Evolutionary conservation across 345 rosid species (phyloP), one percentile per base, ranked within the genome.

Genomic region (Clausena lansium): DNA sequence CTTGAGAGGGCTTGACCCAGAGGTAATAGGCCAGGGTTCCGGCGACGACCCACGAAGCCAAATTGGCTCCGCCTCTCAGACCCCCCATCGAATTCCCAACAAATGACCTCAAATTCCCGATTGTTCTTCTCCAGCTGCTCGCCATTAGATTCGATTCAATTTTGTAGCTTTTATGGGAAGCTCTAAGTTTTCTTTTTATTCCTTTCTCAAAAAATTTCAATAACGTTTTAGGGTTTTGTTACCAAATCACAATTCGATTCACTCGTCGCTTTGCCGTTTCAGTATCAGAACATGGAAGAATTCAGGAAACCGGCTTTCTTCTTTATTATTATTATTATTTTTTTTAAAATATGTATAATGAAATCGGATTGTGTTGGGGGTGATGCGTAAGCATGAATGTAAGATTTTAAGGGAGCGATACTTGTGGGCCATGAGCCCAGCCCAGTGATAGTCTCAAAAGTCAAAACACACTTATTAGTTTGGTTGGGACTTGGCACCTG

Each of bases 1-100:
- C 99, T 11, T 88, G 98, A 63, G 97, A 80, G 30, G 99, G 99
- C 82, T 92, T 94, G 71, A 96, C 83, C 98, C 99, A 96, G 63
- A 96, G 94, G 82, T 81, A 91, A 79, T 94, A 96, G 3, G 99
- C 99, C 28, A 96, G 84, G 58, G 97, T 90, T 69, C 99, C 97
- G 2, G 98, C 98, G 33, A 96, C 97, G 28, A 84, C 79, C 98
- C 99, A 96, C 11, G 99, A 94, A 38, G 98, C 98, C 6, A 92
- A 69, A 73, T 79, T 96, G 72, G 83, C 79, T 41, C 91, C 84
- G 50, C 99, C 98, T 76, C 97, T 78, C 2, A 94, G 88, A 38
- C 99, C 99, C 57, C 99, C 98, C 93, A 87, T 83, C 35, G 97
- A 87, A 50, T 96, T 94, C 63, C 91, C 91, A 15, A 90, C 33